Evolutionary conservation across 176 grass and related monocot genomes (phyloP).

Genomic region (Chrysopogon serrulatus): DNA sequence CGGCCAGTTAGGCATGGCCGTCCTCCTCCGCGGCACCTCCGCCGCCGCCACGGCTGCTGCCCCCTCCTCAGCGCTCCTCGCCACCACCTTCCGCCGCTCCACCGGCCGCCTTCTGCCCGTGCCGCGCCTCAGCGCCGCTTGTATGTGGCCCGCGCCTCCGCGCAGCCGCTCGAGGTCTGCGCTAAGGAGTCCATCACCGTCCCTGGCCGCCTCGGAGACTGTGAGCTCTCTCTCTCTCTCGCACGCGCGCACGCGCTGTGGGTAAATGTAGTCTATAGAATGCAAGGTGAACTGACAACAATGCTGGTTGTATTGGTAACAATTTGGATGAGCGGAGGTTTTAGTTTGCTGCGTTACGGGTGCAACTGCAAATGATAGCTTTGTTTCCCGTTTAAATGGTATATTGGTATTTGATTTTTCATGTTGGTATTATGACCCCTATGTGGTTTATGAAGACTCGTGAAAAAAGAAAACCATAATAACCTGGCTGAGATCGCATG

Average conservation of each 20-base stretch:
- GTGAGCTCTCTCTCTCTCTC: slow-evolving; percentile 34
- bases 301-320: neutral
- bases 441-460: neutral
- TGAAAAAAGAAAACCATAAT: neutral
- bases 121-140: slow-evolving; percentile 1
- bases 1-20: slow-evolving; percentile 16
- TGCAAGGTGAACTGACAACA: neutral
- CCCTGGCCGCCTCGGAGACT: slow-evolving; percentile 70
- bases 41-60: neutral
- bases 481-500: neutral
- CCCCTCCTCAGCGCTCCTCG: slow-evolving; percentile 25
- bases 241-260: neutral
- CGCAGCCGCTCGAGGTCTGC: slow-evolving; percentile 66
- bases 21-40: slow-evolving; percentile 26
- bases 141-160: slow-evolving; percentile 35
- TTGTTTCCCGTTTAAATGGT: neutral
- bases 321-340: neutral
- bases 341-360: neutral
- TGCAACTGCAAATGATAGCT: neutral
- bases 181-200: slow-evolving; percentile 64
- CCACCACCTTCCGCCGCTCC: slow-evolving; percentile 30
- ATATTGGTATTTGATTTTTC: neutral
- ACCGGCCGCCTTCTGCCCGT: neutral
- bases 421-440: neutral
- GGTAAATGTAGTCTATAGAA: neutral